Conservation (phyloP, 345 rosid genomes). For the Brassica incana region DNA sequence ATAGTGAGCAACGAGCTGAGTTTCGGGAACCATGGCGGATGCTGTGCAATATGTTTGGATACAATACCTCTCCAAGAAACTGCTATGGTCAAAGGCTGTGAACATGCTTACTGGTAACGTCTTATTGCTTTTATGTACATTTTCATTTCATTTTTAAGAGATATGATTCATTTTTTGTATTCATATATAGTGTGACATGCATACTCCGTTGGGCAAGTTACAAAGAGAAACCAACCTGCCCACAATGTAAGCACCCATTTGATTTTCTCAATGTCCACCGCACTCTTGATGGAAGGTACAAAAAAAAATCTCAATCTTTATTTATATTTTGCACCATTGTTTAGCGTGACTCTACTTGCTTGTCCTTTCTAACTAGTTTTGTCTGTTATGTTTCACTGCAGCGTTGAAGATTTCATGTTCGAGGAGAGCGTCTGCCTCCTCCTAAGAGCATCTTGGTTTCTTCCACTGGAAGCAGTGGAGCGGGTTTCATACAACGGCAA, state of each 20-base stretch:
- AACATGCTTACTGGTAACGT: constrained; percentile 83
- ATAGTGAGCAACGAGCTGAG: constrained; percentile 39
- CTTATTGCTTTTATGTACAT: not conserved
- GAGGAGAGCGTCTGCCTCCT: constrained; percentile 95
- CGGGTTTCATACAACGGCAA: constrained; percentile 42
- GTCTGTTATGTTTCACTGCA: constrained; percentile 29
- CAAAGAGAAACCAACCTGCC: constrained; percentile 65
- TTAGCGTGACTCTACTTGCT: not conserved
- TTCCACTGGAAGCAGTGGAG: constrained; percentile 57
- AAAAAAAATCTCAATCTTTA: not conserved
- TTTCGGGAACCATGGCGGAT: constrained; percentile 65
- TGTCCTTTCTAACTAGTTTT: not conserved
- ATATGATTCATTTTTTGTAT: constrained; percentile 29
- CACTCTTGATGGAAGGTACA: constrained; percentile 77
- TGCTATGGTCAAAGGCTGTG: constrained; percentile 92
- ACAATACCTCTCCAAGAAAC: constrained; percentile 77
- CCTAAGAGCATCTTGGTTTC: constrained; percentile 82
- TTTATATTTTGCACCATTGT: not conserved
- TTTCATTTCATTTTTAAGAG: not conserved
- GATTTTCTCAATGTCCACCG: constrained; percentile 80
- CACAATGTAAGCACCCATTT: constrained; percentile 91
- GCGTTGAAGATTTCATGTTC: constrained; percentile 84
- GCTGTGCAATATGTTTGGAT: constrained; percentile 88
- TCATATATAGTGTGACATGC: constrained; percentile 71
- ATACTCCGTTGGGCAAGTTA: constrained; percentile 88